A percentile compares a stretch with the other conserved stretches of the same genome.
Evolutionary conservation across 2,329 filamentous ascomycete genomes (phyloP).

Genomic region (Cephalotrichum gorgonifer): DNA sequence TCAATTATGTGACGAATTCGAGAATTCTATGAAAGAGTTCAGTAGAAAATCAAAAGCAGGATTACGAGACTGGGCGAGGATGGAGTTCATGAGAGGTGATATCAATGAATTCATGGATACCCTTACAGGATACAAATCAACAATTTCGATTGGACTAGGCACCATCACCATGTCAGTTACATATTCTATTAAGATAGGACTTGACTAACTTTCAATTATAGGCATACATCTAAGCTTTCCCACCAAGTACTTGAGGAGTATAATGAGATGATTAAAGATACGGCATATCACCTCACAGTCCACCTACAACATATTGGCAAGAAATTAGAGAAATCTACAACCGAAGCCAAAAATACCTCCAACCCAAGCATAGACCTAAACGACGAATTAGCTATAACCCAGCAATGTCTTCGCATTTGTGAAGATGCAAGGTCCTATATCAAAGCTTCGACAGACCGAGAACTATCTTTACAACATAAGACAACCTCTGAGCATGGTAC

Average conservation of each 20-base stretch:
- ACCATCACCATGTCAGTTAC: slow-evolving; percentile 15
- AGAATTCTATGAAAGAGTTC: slow-evolving; percentile 23
- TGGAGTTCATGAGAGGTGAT: slow-evolving; percentile 28
- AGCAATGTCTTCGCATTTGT: slow-evolving; percentile 27
- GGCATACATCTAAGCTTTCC: slow-evolving; percentile 20
- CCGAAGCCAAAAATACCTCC: slow-evolving; percentile 10
- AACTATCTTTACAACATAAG: slow-evolving; percentile 13
- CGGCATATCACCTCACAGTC: slow-evolving; percentile 20
- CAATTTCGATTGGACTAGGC: slow-evolving; percentile 24
- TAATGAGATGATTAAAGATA: slow-evolving; percentile 26
- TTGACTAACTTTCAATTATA: slow-evolving; percentile 9
- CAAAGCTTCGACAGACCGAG: slow-evolving; percentile 17
- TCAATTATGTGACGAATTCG: slow-evolving; percentile 24
- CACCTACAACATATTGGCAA: slow-evolving; percentile 24
- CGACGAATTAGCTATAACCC: slow-evolving; percentile 24
- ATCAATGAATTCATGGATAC: slow-evolving; percentile 28
- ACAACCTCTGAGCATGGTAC: neutral
- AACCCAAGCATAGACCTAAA: slow-evolving; percentile 18
- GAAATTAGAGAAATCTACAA: slow-evolving; percentile 15
- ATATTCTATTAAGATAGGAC: neutral
- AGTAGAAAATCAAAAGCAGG: slow-evolving; percentile 19
- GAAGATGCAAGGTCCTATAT: slow-evolving; percentile 24
- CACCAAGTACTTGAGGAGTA: slow-evolving; percentile 22
- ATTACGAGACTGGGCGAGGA: slow-evolving; percentile 26
- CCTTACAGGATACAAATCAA: slow-evolving; percentile 25